Evolutionary conservation across 441 rosid species (phyloP).

Genomic region (Corymbia calophylla): DNA sequence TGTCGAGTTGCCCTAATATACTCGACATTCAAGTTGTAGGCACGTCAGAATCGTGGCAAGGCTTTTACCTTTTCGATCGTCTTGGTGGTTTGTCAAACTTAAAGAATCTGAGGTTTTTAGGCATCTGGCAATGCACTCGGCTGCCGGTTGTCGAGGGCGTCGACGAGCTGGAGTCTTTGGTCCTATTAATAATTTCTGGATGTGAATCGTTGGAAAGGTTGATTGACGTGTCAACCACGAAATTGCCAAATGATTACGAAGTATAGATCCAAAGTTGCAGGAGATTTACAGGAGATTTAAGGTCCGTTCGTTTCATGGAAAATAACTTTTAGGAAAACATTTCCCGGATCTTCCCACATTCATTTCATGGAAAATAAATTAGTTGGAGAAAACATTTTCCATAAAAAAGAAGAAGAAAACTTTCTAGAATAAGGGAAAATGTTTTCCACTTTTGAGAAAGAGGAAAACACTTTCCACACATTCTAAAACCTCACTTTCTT

Average conservation of each 20-base stretch:
- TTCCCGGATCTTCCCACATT: no score
- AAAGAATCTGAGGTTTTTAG: not conserved
- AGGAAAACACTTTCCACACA: no score
- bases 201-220: not conserved
- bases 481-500: no score
- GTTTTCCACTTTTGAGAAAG: no score
- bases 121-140: rapidly evolving
- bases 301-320: no score
- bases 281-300: not conserved
- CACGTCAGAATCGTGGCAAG: not conserved
- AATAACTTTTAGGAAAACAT: no score
- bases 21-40: not conserved
- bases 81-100: not conserved
- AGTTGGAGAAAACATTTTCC: no score
- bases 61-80: rapidly evolving
- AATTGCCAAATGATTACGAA: not conserved
- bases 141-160: not conserved
- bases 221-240: not conserved
- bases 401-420: no score
- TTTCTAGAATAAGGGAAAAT: no score
- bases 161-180: not conserved
- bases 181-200: rapidly evolving
- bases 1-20: rapidly evolving
- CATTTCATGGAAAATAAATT: no score
- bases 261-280: rapidly evolving